Evolutionary conservation across 768 basidiomycete species (phyloP).

Genomic region (Antrodiella citrinella): DNA sequence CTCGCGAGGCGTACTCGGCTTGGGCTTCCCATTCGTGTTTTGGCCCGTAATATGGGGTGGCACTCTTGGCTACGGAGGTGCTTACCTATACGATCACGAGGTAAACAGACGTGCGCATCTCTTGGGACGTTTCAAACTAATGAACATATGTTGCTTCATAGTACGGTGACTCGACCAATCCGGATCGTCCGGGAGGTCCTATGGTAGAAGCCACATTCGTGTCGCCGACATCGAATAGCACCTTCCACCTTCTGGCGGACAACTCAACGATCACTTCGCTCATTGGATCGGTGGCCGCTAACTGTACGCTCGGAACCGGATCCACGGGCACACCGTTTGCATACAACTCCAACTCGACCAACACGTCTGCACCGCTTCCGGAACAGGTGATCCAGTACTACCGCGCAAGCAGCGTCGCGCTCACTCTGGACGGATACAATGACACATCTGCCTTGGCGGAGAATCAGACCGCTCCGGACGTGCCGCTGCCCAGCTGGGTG

Average conservation of each 20-base stretch:
- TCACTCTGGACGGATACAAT: conserved; percentile 62
- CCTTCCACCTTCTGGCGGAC: conserved; percentile 29
- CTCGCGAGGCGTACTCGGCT: conserved; percentile 37
- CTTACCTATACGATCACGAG: conserved; percentile 33
- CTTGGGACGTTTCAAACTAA: too few relatives aligned
- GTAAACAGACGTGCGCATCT: conserved; percentile 27
- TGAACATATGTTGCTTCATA: too few relatives aligned
- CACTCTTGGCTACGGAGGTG: conserved; percentile 19
- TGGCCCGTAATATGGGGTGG: conserved; percentile 55
- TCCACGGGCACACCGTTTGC: conserved; percentile 28
- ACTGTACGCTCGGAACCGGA: conserved; percentile 29
- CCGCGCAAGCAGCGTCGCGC: conserved; percentile 53
- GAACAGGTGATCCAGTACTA: conserved; percentile 63
- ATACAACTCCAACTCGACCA: conserved; percentile 23
- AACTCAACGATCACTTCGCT: conserved; percentile 26
- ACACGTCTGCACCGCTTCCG: conserved; percentile 29
- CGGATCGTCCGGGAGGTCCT: conserved; percentile 28
- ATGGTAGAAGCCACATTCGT: conserved; percentile 20
- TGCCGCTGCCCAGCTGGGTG: conserved; percentile 45
- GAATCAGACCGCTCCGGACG: conserved; percentile 33
- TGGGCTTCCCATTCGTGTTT: conserved; percentile 56
- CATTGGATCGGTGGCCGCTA: conserved; percentile 19
- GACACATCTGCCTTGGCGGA: conserved; percentile 41
- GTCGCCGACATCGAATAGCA: conserved; percentile 21
- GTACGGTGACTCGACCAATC: conserved; percentile 28